phyloP scores from a whole-genome alignment of 805 yeast genomes.

The Saccharomycopsis sp. region DNA sequence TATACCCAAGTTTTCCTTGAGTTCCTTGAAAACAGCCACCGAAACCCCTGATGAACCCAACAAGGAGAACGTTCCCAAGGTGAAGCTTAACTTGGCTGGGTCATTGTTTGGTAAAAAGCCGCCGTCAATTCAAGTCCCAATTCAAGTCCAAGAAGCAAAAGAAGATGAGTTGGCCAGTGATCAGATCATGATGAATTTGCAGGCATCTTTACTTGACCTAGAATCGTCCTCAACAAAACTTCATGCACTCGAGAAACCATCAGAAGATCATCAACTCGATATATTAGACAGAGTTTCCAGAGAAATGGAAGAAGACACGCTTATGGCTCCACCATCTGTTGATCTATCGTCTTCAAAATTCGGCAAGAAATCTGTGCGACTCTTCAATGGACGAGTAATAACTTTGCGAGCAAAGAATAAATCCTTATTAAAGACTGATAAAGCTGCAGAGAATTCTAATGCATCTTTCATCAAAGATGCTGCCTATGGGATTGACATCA shows the following conservation, averaged over 20 bases:
- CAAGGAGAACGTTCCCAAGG: not conserved
- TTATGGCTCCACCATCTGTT: not conserved
- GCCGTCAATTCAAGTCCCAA: not conserved
- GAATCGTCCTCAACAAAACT: not conserved
- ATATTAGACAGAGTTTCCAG: no score
- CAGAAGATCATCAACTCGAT: no score
- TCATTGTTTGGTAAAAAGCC: not conserved
- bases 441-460: not conserved
- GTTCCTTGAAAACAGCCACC: not conserved
- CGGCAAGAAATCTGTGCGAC: not conserved
- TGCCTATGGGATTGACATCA: conserved; percentile 34
- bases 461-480: not conserved
- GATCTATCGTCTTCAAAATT: not conserved
- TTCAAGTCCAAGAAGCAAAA: not conserved
- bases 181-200: not conserved
- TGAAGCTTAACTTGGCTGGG: not conserved
- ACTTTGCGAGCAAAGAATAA: not conserved
- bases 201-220: not conserved
- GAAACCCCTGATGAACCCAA: not conserved
- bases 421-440: not conserved
- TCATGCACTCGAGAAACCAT: no score
- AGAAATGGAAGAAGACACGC: no score
- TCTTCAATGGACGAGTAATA: not conserved
- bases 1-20: not conserved
- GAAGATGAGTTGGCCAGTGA: not conserved